Percentiles rank a stretch among this genome's conserved stretches.
Evolutionary conservation across 139 green algal genomes (phyloP).

Genomic region (Picochlorum sp.): DNA sequence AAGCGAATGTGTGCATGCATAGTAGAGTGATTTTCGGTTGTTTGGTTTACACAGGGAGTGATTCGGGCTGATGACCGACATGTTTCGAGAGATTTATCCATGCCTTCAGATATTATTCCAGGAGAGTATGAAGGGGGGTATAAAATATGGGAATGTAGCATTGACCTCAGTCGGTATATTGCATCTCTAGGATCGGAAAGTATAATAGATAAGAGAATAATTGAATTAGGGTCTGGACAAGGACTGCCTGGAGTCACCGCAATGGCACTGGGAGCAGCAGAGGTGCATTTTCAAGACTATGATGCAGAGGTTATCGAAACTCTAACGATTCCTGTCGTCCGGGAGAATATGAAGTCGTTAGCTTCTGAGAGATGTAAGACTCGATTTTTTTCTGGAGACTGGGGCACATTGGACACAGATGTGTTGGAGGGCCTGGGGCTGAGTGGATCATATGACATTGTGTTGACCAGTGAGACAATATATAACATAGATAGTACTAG

Average conservation of each 20-base stretch:
- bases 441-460: constrained; percentile 56
- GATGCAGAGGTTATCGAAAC: constrained; percentile 4
- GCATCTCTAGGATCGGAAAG: neutral
- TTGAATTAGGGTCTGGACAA: constrained; percentile 89
- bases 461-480: constrained; percentile 77
- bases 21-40: too few species aligned
- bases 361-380: neutral
- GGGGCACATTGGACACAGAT: constrained; percentile 25
- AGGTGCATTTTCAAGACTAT: constrained; percentile 29
- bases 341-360: neutral
- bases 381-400: constrained; percentile 60
- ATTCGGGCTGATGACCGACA: neutral
- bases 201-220: constrained; percentile 47
- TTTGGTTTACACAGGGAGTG: too few species aligned
- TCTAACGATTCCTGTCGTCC: constrained; percentile 2
- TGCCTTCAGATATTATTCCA: constrained; percentile 22
- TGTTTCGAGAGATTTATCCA: neutral
- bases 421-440: constrained; percentile 31
- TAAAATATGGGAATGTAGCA: constrained; percentile 85
- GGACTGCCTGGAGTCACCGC: constrained; percentile 76
- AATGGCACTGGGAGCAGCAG: constrained; percentile 40
- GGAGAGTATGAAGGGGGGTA: constrained; percentile 60
- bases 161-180: constrained; percentile 69
- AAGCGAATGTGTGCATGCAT: too few species aligned
- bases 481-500: constrained; percentile 51